Percentiles rank a stretch among this genome's conserved stretches.
Conservation (phyloP, 2,329 filamentous ascomycete genomes). For the Exserohilum turcica region DNA sequence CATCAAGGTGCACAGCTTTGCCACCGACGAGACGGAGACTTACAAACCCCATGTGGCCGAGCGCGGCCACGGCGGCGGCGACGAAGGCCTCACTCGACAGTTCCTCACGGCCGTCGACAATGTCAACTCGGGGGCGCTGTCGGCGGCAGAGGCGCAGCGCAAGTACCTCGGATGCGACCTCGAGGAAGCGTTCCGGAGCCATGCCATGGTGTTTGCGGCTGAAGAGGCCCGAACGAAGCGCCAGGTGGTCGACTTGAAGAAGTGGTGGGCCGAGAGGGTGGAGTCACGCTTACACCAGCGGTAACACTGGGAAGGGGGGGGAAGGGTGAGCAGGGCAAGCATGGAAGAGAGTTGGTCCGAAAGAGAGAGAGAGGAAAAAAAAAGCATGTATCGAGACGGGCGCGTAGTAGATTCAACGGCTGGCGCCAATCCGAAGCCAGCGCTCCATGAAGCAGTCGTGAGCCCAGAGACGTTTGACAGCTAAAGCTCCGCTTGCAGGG, state of each 20-base stretch:
- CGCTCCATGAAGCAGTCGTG: conserved; percentile 21
- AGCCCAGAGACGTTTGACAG: conserved; percentile 27
- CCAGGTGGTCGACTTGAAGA: conserved; percentile 73
- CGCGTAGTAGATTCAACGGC: conserved; percentile 32
- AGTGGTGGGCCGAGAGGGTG: conserved; percentile 73
- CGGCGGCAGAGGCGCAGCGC: conserved; percentile 72
- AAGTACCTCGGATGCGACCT: conserved; percentile 79
- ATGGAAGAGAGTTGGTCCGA: conserved; percentile 3
- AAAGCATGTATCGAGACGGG: too few species aligned
- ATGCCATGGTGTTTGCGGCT: conserved; percentile 91
- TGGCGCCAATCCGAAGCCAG: conserved; percentile 22
- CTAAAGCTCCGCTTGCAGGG: conserved; percentile 22
- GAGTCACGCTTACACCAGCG: conserved; percentile 34
- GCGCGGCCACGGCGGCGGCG: conserved; percentile 76
- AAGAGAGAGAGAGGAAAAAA: conserved; percentile 15
- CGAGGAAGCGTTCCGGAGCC: conserved; percentile 85
- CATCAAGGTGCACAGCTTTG: conserved; percentile 78
- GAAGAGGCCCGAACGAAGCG: conserved; percentile 78
- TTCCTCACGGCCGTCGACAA: conserved; percentile 82
- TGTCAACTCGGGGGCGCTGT: conserved; percentile 73
- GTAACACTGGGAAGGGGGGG: conserved; percentile 14
- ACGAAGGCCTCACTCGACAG: conserved; percentile 77
- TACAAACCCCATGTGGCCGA: conserved; percentile 66
- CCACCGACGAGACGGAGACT: conserved; percentile 59
- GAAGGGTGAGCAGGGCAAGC: conserved; percentile 1